These are phyloP conservation scores for Monosporascus sp. DNA, from an alignment of 2,329 filamentous ascomycete genomes.

Conservation along the genomic window DNA sequence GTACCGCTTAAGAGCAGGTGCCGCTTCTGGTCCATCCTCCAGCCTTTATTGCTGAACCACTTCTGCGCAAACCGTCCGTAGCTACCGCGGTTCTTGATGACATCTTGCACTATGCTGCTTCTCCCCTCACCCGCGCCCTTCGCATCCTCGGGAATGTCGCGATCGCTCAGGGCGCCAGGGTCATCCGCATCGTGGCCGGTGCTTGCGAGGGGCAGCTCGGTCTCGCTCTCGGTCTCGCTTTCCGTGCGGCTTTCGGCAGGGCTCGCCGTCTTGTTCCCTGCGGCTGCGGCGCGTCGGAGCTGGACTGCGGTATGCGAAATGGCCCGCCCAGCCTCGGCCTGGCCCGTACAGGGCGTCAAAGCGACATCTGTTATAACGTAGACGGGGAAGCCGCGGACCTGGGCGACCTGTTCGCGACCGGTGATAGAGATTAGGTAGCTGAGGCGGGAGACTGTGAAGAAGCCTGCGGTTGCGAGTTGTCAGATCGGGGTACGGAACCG, in stretches of 20 bases:
- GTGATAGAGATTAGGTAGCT: constrained; percentile 86
- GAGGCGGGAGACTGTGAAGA: constrained; percentile 75
- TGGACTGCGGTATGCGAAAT: constrained; percentile 55
- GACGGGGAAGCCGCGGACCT: constrained; percentile 73
- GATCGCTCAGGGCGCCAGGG: constrained; percentile 22
- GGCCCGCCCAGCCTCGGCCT: constrained; percentile 65
- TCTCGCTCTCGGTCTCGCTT: constrained; percentile 39
- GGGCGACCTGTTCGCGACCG: constrained; percentile 80
- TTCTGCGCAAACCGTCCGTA: constrained; percentile 86
- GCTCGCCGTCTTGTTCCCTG: constrained; percentile 24
- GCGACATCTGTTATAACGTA: constrained; percentile 87
- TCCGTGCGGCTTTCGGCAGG: neutral
- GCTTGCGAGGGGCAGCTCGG: constrained; percentile 38
- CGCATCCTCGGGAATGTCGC: constrained; percentile 13
- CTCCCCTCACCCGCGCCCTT: constrained; percentile 29
- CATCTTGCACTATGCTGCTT: constrained; percentile 78
- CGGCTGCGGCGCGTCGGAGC: constrained; percentile 29
- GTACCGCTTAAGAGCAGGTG: constrained; percentile 61
- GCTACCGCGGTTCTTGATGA: constrained; percentile 74
- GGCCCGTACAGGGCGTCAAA: constrained; percentile 80
- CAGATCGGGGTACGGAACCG: neutral
- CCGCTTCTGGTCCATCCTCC: constrained; percentile 66
- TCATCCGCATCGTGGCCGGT: constrained; percentile 26
- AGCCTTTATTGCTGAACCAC: constrained; percentile 86
- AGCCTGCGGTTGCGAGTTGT: constrained; percentile 47